Evolutionary conservation across 1,284 basidiomycete genomes (phyloP).

Genomic region (Anthracocystis walkeri): DNA sequence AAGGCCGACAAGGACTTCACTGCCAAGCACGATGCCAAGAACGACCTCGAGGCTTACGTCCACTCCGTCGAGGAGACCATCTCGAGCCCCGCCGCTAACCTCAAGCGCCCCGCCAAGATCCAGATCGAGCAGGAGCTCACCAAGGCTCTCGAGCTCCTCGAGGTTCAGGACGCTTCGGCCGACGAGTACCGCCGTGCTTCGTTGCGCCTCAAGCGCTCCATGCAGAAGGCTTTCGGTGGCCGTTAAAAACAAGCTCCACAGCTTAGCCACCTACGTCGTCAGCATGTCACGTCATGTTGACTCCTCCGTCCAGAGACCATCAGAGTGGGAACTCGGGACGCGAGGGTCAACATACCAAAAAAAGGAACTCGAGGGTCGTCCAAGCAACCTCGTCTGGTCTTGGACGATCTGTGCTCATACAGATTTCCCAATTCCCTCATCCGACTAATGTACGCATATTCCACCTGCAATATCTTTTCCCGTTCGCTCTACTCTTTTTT

Average conservation of each 20-base stretch:
- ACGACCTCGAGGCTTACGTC: constrained; percentile 69
- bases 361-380: constrained; percentile 46
- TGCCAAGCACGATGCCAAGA: constrained; percentile 68
- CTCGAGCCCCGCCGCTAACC: constrained; percentile 66
- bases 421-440: constrained; percentile 32
- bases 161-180: constrained; percentile 66
- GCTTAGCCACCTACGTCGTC: constrained; percentile 4
- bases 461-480: constrained; percentile 47
- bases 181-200: constrained; percentile 68
- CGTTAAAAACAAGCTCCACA: constrained; percentile 42
- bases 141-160: constrained; percentile 70
- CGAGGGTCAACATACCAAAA: constrained; percentile 4
- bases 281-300: constrained; percentile 13
- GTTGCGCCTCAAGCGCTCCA: constrained; percentile 67
- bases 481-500: constrained; percentile 18
- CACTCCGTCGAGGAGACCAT: constrained; percentile 68
- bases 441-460: constrained; percentile 52
- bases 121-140: constrained; percentile 69
- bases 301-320: neutral
- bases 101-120: constrained; percentile 68
- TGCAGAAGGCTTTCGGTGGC: constrained; percentile 68
- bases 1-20: constrained; percentile 69
- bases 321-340: neutral
- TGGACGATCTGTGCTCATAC: constrained; percentile 38
- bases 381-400: constrained; percentile 1